phyloP scores from a whole-genome alignment of 2,329 filamentous ascomycete species.

The Catunica adiposa region DNA sequence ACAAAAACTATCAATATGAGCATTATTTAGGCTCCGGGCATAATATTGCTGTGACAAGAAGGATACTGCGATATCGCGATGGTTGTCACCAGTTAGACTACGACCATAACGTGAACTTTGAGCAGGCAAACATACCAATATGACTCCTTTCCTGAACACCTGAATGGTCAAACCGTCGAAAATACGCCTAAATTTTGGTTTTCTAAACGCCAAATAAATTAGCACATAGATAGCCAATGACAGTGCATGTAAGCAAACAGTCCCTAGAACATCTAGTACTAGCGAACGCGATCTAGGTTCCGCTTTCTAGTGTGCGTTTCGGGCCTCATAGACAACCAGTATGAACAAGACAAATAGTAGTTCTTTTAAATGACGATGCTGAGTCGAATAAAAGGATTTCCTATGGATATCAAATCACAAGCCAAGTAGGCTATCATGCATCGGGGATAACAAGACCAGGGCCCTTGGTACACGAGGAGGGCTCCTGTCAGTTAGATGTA shows the following conservation, averaged over 20 bases:
- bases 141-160: too few species aligned
- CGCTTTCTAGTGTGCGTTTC: neutral
- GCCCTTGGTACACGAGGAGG: neutral
- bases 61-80: neutral
- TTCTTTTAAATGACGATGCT: neutral
- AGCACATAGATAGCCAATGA: neutral
- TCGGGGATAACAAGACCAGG: neutral
- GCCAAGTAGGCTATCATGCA: neutral
- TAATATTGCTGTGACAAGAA: neutral
- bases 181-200: too few species aligned
- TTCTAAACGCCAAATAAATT: neutral
- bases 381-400: neutral
- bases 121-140: neutral
- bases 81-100: neutral
- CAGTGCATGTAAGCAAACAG: neutral
- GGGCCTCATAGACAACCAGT: neutral
- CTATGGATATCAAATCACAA: neutral
- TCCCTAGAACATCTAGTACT: neutral
- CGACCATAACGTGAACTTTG: neutral
- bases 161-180: too few species aligned
- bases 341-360: neutral
- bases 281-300: neutral
- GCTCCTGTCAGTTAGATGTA: neutral
- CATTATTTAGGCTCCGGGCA: neutral
- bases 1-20: neutral